Conservation (phyloP, 2,329 filamentous ascomycete genomes). For the Penicillium sclerotiorum region DNA sequence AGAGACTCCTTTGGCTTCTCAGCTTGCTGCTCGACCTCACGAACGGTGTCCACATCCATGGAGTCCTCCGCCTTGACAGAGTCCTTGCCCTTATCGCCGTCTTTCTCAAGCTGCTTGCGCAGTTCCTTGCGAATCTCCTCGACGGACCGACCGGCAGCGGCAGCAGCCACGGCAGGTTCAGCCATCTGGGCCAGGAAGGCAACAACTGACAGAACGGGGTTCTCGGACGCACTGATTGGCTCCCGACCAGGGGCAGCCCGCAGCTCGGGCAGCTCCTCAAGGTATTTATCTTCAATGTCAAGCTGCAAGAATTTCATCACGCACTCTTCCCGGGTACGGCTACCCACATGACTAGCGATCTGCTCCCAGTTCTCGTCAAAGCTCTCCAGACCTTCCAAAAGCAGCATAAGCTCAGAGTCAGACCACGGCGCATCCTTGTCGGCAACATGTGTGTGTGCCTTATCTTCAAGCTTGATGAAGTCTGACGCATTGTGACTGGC, state of each 20-base stretch:
- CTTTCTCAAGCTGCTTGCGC: conserved; percentile 73
- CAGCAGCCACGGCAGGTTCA: conserved; percentile 86
- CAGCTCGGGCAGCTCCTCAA: conserved; percentile 74
- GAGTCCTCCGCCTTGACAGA: conserved; percentile 58
- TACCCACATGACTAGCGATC: conserved; percentile 89
- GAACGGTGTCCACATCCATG: conserved; percentile 59
- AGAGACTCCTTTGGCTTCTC: conserved; percentile 51
- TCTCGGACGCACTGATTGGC: conserved; percentile 90
- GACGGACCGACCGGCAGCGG: conserved; percentile 84
- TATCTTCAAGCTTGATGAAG: conserved; percentile 88
- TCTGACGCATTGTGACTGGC: conserved; percentile 75
- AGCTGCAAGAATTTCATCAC: conserved; percentile 95
- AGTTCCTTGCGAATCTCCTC: conserved; percentile 82
- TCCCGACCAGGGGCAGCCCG: conserved; percentile 76
- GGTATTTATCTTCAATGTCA: conserved; percentile 96
- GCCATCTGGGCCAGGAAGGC: conserved; percentile 90
- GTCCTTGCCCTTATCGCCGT: conserved; percentile 52
- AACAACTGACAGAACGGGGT: conserved; percentile 94
- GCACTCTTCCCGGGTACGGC: conserved; percentile 90
- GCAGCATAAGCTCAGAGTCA: conserved; percentile 82
- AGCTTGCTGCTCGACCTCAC: conserved; percentile 31
- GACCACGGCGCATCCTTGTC: conserved; percentile 89
- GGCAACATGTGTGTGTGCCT: conserved; percentile 73
- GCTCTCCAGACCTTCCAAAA: conserved; percentile 87
- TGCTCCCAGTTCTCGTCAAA: conserved; percentile 96